Evolutionary conservation across 2,329 filamentous ascomycete genomes (phyloP), one percentile per base, ranked within the genome.

Genomic region (Microcyclospora tardicrescens): DNA sequence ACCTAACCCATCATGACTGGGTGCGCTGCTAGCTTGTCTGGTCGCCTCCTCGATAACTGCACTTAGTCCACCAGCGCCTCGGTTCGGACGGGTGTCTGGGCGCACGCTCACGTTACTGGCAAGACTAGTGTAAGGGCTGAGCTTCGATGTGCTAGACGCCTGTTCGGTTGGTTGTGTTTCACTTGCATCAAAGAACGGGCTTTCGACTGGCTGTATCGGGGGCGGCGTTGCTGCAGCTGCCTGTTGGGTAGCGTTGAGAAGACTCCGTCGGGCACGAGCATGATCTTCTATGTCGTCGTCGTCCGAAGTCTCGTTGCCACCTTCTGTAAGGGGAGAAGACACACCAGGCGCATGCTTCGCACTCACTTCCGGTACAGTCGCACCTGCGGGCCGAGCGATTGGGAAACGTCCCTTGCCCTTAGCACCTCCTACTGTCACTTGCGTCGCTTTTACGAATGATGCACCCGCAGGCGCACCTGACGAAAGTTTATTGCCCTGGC

Each of bases 41-140:
- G 59, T 60, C 16, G 59, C 58, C 45, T 68, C 65, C 42, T 69
- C 66, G 6, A 63, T 61, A n/a, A 68, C 65, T 13, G 64, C 63
- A 14, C 60, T 63, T 43, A 68, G 39, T 10, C 48, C 52, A 2
- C 52, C 53, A 3, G 10, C 30, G 30, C 30, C 30, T 5, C 30
- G 30, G 6, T 32, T 32, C 6, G 30, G 12, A n/a, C 14, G 30
- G 30, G 12, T 32, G 30, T 32, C 30, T 24, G 19, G 19, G 19
- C 19, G 19, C 19, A 24, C 19, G 19, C 19, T 24, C 19, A 24
- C 19, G 8, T 24, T 24, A 24, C 19, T 24, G 19, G 19, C 19
- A 24, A 24, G 19, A 24, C 19, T 24, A 24, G 19, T 24, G 19
- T 24, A 24, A 63, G 61, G 13, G 68, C 65, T 13, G 64, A 63